phyloP scores from a whole-genome alignment of 306 rosid species.

The Senna siamea region DNA sequence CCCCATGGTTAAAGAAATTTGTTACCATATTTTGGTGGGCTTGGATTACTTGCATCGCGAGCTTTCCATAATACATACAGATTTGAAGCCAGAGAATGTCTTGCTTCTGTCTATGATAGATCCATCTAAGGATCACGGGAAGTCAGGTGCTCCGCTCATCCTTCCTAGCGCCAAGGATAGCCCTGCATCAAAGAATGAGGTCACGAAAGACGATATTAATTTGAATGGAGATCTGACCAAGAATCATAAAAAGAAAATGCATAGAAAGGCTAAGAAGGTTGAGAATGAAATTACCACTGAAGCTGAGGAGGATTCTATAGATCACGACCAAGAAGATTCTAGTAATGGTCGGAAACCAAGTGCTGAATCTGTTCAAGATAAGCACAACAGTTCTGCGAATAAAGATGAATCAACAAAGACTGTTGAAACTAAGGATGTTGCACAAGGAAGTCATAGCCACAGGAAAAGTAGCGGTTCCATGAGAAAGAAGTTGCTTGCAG shows the following conservation, averaged over 20 bases:
- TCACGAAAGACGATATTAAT: conserved; percentile 48
- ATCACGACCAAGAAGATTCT: conserved; percentile 49
- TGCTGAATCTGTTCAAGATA: conserved; percentile 48
- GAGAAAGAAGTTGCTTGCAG: conserved; percentile 70
- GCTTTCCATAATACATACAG: conserved; percentile 92
- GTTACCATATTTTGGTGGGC: conserved; percentile 84
- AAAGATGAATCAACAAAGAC: conserved; percentile 50
- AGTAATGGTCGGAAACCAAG: conserved; percentile 53
- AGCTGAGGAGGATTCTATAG: conserved; percentile 60
- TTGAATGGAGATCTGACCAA: conserved; percentile 70
- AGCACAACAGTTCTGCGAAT: conserved; percentile 45
- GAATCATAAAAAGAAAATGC: conserved; percentile 83
- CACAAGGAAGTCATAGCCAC: conserved; percentile 51
- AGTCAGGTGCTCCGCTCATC: conserved; percentile 69
- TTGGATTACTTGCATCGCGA: conserved; percentile 94
- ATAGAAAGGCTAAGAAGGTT: conserved; percentile 79
- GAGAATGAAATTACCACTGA: conserved; percentile 61
- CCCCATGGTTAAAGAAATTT: conserved; percentile 86
- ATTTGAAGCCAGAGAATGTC: conserved; percentile 96
- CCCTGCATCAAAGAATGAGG: conserved; percentile 54
- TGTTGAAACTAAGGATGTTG: conserved; percentile 48
- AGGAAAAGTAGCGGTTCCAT: conserved; percentile 65
- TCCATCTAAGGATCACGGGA: conserved; percentile 81
- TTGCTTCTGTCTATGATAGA: conserved; percentile 83
- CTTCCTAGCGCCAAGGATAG: conserved; percentile 62